Conservation (phyloP, 768 basidiomycete genomes). For the Pulveroboletus sp. region DNA sequence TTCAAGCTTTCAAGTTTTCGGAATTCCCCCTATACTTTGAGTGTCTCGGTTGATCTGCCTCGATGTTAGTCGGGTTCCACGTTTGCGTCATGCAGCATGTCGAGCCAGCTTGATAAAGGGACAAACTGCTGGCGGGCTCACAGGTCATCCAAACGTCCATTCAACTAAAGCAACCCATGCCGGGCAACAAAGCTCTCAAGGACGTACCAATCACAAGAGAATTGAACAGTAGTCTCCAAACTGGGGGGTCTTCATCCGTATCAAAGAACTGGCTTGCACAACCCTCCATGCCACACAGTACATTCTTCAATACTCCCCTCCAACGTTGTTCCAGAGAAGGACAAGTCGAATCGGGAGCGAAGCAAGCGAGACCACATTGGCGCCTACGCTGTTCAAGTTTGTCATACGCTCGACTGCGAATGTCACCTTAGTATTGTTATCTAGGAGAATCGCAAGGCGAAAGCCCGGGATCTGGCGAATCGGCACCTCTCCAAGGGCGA, state of each 20-base stretch:
- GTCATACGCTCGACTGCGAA: background rate
- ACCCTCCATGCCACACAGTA: background rate
- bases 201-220: constrained; percentile 52
- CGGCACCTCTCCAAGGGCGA: background rate
- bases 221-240: constrained; percentile 54
- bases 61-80: too few species aligned
- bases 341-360: background rate
- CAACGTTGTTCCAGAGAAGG: background rate
- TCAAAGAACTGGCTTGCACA: background rate
- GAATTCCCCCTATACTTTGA: too few species aligned
- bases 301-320: background rate
- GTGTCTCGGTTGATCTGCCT: too few species aligned
- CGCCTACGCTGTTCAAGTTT: background rate
- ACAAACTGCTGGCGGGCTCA: too few species aligned
- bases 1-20: too few species aligned
- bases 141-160: too few species aligned
- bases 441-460: background rate
- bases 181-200: constrained; percentile 47
- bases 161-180: constrained; percentile 34
- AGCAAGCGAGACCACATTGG: background rate
- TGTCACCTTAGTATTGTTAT: background rate
- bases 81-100: too few species aligned
- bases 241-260: constrained; percentile 32
- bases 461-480: too few species aligned
- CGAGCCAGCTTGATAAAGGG: too few species aligned